Percentiles rank a stretch among this genome's conserved stretches.
These are phyloP conservation scores for Aspergillus wentii DNA, from an alignment of 495 filamentous ascomycete genomes.

Conservation along the genomic window DNA sequence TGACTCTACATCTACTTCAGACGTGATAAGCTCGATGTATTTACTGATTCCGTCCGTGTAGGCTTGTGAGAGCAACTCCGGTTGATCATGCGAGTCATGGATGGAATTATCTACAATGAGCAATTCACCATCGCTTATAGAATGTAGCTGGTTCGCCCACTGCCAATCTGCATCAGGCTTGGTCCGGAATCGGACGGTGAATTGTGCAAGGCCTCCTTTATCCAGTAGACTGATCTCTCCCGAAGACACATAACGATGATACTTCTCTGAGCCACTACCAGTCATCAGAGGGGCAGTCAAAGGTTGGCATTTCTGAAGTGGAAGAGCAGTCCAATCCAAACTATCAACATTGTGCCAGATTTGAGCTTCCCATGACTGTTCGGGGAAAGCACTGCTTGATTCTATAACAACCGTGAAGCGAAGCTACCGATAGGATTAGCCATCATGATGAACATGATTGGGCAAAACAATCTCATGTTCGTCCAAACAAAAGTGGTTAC, in stretches of 20 bases:
- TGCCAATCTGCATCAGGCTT: constrained; percentile 55
- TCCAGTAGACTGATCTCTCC: constrained; percentile 29
- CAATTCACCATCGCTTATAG: constrained; percentile 58
- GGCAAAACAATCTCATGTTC: too few relatives aligned
- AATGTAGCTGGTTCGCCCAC: constrained; percentile 66
- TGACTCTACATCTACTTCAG: constrained; percentile 50
- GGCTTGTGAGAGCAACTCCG: constrained; percentile 11
- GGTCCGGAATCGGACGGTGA: constrained; percentile 73
- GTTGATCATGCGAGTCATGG: constrained; percentile 6
- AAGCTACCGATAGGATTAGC: constrained; percentile 29
- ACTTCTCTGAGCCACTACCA: constrained; percentile 10
- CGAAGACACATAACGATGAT: constrained; percentile 35
- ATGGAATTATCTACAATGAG: constrained; percentile 30
- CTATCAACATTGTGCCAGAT: constrained; percentile 66
- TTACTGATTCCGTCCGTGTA: constrained; percentile 44
- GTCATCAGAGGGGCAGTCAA: constrained; percentile 30
- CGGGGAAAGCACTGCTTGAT: constrained; percentile 46
- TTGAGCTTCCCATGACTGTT: constrained; percentile 64
- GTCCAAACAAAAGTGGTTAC: constrained; percentile 4
- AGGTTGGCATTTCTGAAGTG: constrained; percentile 19
- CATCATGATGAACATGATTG: too few relatives aligned
- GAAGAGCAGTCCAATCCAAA: constrained; percentile 33
- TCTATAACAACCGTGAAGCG: constrained; percentile 70
- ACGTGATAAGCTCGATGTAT: constrained; percentile 57
- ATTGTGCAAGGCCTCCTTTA: constrained; percentile 40